These are phyloP conservation scores for Ulota crispa DNA, from an alignment of 225 moss, liverwort and hornwort genomes.

Conservation along the genomic window DNA sequence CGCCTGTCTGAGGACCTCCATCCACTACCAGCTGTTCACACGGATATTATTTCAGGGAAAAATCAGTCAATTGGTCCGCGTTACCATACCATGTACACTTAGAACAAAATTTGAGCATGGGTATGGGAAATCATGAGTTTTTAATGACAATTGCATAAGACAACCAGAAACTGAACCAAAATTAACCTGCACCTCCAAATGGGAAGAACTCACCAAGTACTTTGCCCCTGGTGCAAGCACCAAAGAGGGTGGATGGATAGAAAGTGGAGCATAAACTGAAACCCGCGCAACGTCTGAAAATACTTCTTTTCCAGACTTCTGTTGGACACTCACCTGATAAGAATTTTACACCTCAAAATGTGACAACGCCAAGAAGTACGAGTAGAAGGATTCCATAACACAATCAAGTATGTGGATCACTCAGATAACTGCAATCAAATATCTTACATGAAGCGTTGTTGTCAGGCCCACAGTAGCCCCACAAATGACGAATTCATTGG, in stretches of 20 bases:
- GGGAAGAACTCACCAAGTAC: constrained; percentile 56
- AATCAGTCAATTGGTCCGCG: constrained; percentile 11
- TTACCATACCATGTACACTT: not conserved
- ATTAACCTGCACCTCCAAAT: not conserved
- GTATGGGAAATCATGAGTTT: too few species aligned
- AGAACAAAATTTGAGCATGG: not conserved
- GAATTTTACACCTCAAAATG: constrained; percentile 6
- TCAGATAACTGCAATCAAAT: constrained; percentile 6
- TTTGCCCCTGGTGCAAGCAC: constrained; percentile 84
- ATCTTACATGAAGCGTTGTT: constrained; percentile 78
- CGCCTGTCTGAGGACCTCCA: constrained; percentile 87
- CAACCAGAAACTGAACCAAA: not conserved
- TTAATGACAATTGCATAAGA: too few species aligned
- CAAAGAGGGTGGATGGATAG: constrained; percentile 75
- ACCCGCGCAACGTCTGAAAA: constrained; percentile 79
- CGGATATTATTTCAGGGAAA: constrained; percentile 10
- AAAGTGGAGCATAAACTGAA: constrained; percentile 88
- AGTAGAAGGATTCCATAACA: not conserved
- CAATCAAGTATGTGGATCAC: constrained; percentile 6
- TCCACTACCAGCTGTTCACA: constrained; percentile 65
- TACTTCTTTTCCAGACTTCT: constrained; percentile 75
- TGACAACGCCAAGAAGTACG: constrained; percentile 23
- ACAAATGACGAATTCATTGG: constrained; percentile 70
- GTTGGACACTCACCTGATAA: constrained; percentile 73
- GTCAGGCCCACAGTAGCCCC: constrained; percentile 87